A percentile compares a stretch with the other conserved stretches of the same genome.
Evolutionary conservation across 164 flowering plant species (phyloP).

Genomic region (Warburgia ugandensis): DNA sequence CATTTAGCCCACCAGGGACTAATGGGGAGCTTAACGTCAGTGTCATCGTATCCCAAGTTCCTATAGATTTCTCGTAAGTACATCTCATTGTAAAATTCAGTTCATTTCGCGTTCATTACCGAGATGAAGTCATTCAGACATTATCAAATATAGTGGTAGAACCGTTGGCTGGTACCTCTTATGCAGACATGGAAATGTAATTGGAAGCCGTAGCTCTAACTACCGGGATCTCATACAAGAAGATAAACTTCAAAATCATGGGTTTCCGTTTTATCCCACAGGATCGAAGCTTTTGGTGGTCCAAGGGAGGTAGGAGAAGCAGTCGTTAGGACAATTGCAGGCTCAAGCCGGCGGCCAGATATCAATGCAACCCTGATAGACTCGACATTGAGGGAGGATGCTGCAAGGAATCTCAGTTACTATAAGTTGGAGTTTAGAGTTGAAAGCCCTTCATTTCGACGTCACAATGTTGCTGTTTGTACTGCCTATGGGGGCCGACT

Average conservation of each 20-base stretch:
- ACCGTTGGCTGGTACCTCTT: too few species aligned
- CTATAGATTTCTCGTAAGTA: constrained; percentile 76
- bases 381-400: constrained; percentile 51
- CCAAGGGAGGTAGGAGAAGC: constrained; percentile 85
- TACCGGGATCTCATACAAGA: background rate
- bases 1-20: constrained; percentile 91
- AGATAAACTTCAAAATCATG: background rate
- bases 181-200: too few species aligned
- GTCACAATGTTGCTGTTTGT: constrained; percentile 80
- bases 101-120: background rate
- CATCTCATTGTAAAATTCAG: background rate
- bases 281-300: constrained; percentile 90
- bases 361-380: constrained; percentile 51
- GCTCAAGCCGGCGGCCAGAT: constrained; percentile 38
- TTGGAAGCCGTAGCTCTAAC: background rate
- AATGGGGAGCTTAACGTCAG: constrained; percentile 94
- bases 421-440: constrained; percentile 74
- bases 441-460: constrained; percentile 63
- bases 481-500: constrained; percentile 50
- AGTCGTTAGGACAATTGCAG: constrained; percentile 47
- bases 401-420: constrained; percentile 40
- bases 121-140: too few species aligned
- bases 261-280: constrained; percentile 8
- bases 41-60: constrained; percentile 75
- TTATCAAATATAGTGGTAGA: too few species aligned